Evolutionary conservation across 2,329 filamentous ascomycete species (phyloP).

Genomic region (Dactylellina cionopaga): DNA sequence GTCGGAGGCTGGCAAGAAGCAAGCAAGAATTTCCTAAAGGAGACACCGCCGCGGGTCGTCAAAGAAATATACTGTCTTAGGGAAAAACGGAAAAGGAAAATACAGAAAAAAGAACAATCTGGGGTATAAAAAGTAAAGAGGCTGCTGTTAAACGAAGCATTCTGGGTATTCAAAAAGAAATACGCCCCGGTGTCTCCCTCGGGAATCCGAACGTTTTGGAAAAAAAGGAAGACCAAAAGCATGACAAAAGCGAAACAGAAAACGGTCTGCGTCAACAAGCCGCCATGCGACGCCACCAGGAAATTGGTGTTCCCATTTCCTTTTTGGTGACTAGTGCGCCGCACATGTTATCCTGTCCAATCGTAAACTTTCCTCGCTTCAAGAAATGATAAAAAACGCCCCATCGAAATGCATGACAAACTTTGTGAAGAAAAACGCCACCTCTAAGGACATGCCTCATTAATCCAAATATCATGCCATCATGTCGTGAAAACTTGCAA

Average conservation of each 20-base stretch:
- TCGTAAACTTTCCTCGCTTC: conserved; percentile 27
- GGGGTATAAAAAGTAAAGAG: conserved; percentile 17
- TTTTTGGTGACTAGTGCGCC: conserved; percentile 1
- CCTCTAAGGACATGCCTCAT: conserved; percentile 44
- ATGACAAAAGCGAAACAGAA: conserved; percentile 22
- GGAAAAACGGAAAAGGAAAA: neutral
- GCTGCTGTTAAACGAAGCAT: neutral
- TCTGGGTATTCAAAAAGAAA: conserved; percentile 24
- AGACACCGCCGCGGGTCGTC: no score
- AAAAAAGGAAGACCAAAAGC: conserved; percentile 15
- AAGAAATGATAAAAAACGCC: conserved; percentile 5
- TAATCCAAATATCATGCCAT: conserved; percentile 46
- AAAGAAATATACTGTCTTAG: no score
- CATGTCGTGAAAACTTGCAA: conserved; percentile 37
- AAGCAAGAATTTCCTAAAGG: neutral
- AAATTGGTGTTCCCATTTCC: conserved; percentile 21
- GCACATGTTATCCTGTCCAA: conserved; percentile 26
- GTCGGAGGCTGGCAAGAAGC: no score
- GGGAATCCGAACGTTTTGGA: conserved; percentile 32
- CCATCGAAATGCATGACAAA: conserved; percentile 27
- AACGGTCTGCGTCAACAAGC: conserved; percentile 19
- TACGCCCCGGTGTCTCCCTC: conserved; percentile 10
- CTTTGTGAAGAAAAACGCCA: conserved; percentile 36
- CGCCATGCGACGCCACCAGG: conserved; percentile 1
- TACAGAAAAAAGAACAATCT: conserved; percentile 2